Base-by-base conservation (phyloP, 2,329 filamentous ascomycete species). In the Rhexocercosporidium sp. region DNA sequence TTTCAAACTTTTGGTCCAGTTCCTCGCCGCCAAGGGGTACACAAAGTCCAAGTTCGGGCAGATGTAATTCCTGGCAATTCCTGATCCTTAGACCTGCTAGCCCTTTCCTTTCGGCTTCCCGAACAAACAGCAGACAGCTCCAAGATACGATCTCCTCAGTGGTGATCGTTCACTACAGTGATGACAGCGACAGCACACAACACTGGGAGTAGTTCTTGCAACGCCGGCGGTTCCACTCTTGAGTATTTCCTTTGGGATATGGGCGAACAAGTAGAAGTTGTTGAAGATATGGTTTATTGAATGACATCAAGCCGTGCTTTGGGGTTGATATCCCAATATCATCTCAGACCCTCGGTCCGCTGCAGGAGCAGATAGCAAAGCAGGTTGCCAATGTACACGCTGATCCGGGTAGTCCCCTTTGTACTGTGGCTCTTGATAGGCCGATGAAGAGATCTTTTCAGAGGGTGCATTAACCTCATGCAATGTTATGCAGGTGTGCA, bases 381-480 rank as follows among this genome's bases (percentile, higher is more conserved):
- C 12, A 46, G 29, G 20, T 34, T 56, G 60, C 29, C 47, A 27
- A 12, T 46, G 16, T 53, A 12, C 44, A 53, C 34, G 29, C 41
- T 44, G 37, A 5, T 29, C 37, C 41, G 44, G 44, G 53, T 34
- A 29, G 41, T 18, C 41, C 22, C 31, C 51, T 22, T 29, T 37
- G 62, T n/a, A 37, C 62, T 31, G 37, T 20, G 16, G 31, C 47
- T 29, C 59, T 14, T 70, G 54, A 69, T 67, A 68, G 69, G 66
- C 5, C 68, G 68, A 60, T 68, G 31, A n/a, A 16, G 20, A 29
- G 39, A 22, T n/a, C 22, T 60, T 57, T 39, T 29, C 37, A 29
- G 51, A n/a, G 62, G 41, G 29, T 67, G 69, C 71, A 71, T 72
- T 62, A 69, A 69, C 31, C 63, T 72, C 61, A 71, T 72, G 69